phyloP scores from a whole-genome alignment of 257 asterid genomes.

The Penstemon newberryi region DNA sequence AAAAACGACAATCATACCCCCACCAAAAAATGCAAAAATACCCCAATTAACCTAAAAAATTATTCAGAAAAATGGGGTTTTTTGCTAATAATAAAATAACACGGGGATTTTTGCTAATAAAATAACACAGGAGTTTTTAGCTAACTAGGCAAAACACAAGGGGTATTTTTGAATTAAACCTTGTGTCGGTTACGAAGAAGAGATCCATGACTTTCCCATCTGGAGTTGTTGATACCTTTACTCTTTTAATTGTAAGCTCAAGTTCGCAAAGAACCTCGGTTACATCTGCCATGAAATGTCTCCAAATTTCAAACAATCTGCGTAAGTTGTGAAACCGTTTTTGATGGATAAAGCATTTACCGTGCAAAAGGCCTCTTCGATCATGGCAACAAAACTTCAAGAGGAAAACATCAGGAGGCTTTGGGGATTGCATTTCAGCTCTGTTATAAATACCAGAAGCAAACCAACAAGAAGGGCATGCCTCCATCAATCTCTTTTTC shows the following conservation, averaged over 20 bases:
- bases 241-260: slow-evolving; percentile 71
- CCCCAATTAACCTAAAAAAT: neutral
- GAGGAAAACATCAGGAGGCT: slow-evolving; percentile 49
- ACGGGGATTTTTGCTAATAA: neutral
- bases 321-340: neutral
- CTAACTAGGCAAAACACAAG: slow-evolving; percentile 11
- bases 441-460: slow-evolving; percentile 57
- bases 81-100: neutral
- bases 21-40: neutral
- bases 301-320: neutral
- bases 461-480: slow-evolving; percentile 71
- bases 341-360: slow-evolving; percentile 31
- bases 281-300: slow-evolving; percentile 47
- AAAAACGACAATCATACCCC: too few species aligned
- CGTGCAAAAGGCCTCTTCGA: slow-evolving; percentile 67
- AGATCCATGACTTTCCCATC: slow-evolving; percentile 79
- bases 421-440: slow-evolving; percentile 64
- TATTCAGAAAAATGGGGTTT: neutral
- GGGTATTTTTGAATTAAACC: slow-evolving; percentile 38
- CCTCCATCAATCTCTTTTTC: slow-evolving; percentile 62
- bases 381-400: slow-evolving; percentile 71
- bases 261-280: slow-evolving; percentile 67
- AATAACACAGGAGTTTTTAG: neutral
- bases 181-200: slow-evolving; percentile 65
- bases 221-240: slow-evolving; percentile 63